Percentiles rank a stretch among this genome's conserved stretches.
Evolutionary conservation across 176 grass and related monocot genomes (phyloP).

Genomic region (Aegilops sharonensis): DNA sequence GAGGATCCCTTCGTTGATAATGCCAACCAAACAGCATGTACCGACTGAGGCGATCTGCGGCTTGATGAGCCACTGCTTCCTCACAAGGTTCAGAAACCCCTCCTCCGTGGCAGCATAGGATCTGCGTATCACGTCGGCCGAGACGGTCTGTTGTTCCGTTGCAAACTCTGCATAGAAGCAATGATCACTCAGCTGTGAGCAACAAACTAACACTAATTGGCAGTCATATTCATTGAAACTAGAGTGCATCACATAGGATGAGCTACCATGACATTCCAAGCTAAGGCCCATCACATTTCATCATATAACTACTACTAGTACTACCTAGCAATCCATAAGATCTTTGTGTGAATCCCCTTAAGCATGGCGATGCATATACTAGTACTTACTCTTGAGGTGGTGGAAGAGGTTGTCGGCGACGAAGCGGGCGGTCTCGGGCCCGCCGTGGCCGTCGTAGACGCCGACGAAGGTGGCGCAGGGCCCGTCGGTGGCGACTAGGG

Average conservation of each 20-base stretch:
- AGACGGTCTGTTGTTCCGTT: conserved; percentile 49
- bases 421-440: conserved; percentile 58
- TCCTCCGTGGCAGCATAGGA: conserved; percentile 67
- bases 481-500: conserved; percentile 14
- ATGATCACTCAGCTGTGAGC: background rate
- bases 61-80: conserved; percentile 59
- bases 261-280: background rate
- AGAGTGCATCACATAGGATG: background rate
- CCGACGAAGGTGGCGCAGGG: conserved; percentile 62
- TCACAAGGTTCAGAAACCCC: conserved; percentile 70
- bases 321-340: background rate
- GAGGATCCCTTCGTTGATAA: conserved; percentile 56
- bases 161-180: conserved; percentile 45
- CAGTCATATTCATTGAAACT: background rate
- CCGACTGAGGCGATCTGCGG: conserved; percentile 67
- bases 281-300: background rate
- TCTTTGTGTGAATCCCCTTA: background rate
- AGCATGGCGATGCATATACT: background rate
- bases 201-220: background rate
- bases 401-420: conserved; percentile 52
- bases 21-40: conserved; percentile 64
- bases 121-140: conserved; percentile 51
- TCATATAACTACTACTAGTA: background rate
- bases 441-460: conserved; percentile 78
- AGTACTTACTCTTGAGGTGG: conserved; percentile 58